These are phyloP conservation scores for Prinsepia uniflora DNA, from an alignment of 306 rosid species.

Conservation along the genomic window DNA sequence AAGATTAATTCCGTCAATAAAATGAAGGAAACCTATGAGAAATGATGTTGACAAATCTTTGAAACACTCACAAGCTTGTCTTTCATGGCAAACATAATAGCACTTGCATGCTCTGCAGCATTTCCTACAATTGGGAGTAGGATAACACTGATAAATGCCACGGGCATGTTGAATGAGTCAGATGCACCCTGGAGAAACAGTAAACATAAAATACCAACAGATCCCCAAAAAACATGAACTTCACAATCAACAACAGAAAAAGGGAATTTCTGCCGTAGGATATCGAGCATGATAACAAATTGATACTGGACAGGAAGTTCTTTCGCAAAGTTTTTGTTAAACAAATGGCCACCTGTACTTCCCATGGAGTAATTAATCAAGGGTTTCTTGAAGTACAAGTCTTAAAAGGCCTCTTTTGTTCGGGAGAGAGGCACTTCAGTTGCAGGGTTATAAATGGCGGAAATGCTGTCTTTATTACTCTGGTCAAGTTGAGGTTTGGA, in stretches of 20 bases:
- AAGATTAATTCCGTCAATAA: slow-evolving; percentile 30
- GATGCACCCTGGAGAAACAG: slow-evolving; percentile 78
- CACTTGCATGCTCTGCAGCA: slow-evolving; percentile 76
- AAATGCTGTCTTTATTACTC: background rate
- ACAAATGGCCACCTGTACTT: slow-evolving; percentile 10
- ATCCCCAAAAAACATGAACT: background rate
- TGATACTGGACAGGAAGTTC: background rate
- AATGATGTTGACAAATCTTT: slow-evolving; percentile 4
- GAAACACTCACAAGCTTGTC: slow-evolving; percentile 85
- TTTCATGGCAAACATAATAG: slow-evolving; percentile 93
- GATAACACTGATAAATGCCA: slow-evolving; percentile 88
- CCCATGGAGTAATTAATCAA: background rate
- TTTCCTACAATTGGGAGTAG: slow-evolving; percentile 83
- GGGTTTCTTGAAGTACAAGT: background rate
- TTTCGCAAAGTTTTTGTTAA: background rate
- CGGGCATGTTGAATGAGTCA: slow-evolving; percentile 63
- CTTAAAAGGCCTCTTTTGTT: background rate
- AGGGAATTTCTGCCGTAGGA: background rate
- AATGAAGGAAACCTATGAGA: slow-evolving; percentile 1
- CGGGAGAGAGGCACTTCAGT: background rate
- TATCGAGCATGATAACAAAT: background rate
- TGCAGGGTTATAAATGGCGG: background rate
- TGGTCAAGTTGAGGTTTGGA: background rate
- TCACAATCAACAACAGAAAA: too few species aligned
- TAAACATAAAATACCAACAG: slow-evolving; percentile 2